Percentiles rank a stretch among this genome's conserved stretches.
Conservation (phyloP, 768 basidiomycete genomes). For the Rhizopogon vesiculosus region DNA sequence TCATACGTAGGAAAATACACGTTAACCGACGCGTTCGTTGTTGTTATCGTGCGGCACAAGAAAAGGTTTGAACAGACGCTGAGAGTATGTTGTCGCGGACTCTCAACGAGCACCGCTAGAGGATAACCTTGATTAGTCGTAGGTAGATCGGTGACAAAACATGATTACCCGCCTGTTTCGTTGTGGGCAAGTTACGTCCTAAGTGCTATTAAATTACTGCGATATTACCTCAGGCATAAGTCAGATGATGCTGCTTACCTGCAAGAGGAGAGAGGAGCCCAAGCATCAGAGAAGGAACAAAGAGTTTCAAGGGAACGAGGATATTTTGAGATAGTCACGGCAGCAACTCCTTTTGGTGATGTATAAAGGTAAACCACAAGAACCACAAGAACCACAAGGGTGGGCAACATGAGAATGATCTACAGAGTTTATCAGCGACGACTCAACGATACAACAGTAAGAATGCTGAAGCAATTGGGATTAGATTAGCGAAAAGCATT, state of each 20-base stretch:
- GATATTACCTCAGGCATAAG: no score
- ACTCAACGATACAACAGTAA: not conserved
- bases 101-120: not conserved
- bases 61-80: not conserved
- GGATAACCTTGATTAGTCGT: not conserved
- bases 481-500: not conserved
- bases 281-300: not conserved
- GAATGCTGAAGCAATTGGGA: not conserved
- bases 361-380: not conserved
- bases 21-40: not conserved
- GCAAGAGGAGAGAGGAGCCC: not conserved
- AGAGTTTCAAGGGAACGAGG: no score
- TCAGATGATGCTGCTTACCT: not conserved
- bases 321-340: not conserved
- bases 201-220: not conserved
- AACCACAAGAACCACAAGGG: not conserved
- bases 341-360: not conserved
- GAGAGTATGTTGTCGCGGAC: not conserved
- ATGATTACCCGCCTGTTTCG: not conserved
- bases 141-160: not conserved
- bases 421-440: not conserved
- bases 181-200: not conserved
- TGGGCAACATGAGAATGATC: not conserved
- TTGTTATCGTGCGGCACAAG: not conserved
- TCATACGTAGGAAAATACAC: not conserved